Base-by-base conservation (phyloP, 208 protist genomes). In the Trypanosoma rangeli region DNA sequence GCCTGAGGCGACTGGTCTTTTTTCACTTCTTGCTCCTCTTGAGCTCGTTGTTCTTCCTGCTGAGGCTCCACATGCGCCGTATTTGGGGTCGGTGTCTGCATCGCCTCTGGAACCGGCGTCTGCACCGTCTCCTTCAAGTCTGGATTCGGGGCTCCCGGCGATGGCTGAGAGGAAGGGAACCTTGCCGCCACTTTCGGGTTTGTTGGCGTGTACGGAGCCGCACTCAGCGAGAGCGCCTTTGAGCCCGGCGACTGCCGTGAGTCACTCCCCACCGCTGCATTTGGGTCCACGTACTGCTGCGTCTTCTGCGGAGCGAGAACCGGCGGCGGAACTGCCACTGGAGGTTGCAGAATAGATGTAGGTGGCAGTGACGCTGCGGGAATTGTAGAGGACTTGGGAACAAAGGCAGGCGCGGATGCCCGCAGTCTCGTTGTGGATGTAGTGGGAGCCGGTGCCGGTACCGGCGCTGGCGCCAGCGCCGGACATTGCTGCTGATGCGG, bases 381-480 rank as follows among this genome's bases (percentile, higher is more conserved):
- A 26, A 53, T 63, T 60, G 58, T 62, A 52, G 72, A 63, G 16
- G 49, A 39, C 3, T 76, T 80, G 0, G 88, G 88, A 26, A 90
- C 78, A 65, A 94, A 94, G 3, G 88, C 81, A 16, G 64, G 57
- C 7, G 88, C 88, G 9, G 68, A 70, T 15, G 84, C 82, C 44
- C 84, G 80, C 52, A 92, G 76, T 62, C 78, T 92, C 8, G 83
- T 66, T 74, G 16, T 48, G n/a, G n/a, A n/a, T n/a, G n/a, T n/a
- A n/a, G n/a, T n/a, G n/a, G n/a, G n/a, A n/a, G n/a, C n/a, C n/a
- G n/a, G n/a, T 26, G n/a, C 10, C 35, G 16, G 53, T 35, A 7
- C 31, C 37, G 52, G 63, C 29, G 33, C 4, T 55, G 50, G 22
- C 16, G 42, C n/a, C 16, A 52, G 63, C 1, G 44, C 22, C 26